Base-by-base conservation (phyloP, 176 grass and related monocot species). In the Bothriochloa decipiens region DNA sequence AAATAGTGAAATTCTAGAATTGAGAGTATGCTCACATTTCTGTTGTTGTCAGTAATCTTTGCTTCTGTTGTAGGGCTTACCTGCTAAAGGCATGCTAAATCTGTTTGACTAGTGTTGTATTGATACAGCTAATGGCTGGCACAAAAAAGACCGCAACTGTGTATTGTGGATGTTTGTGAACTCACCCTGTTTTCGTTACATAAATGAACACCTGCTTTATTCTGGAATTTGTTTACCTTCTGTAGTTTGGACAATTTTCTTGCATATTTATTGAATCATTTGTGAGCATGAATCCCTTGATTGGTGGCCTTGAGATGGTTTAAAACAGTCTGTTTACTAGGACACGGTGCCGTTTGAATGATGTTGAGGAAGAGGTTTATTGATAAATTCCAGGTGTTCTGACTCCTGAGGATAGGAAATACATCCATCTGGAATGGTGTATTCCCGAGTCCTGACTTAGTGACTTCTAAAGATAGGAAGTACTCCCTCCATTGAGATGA, bases 121-220 rank as follows among this genome's bases (percentile, higher is more conserved):
- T 65, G 35, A 43, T 55, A 65, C 57, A 42, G 50, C 70, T 58
- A 26, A 73, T 84, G 81, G 49, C 68, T 67, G 32, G 29, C 65
- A 73, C 33, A 36, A 65, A 72, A 10, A 65, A 16, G 49, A 15
- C 16, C 20, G 33, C 62, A 42, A 57, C 18, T 57, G 15, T 64
- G 29, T 39, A 40, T 1, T 47, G 60, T 37, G 3, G 46, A 58
- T 68, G n/a, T 41, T 15, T 82, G 10, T 73, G 39, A 33, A 43
- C 39, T 16, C 4, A 28, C 23, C 23, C 7, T 67, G 7, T 60
- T 22, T 77, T 32, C 39, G 27, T 76, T 33, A 29, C 46, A 69
- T 52, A 46, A 55, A 18, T 70, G 45, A 40, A 40, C n/a, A 45
- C 11, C n/a, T n/a, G n/a, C n/a, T 72, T 39, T 11, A 70, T n/a